Percentiles rank a stretch among this genome's conserved stretches.
phyloP scores from a whole-genome alignment of 2,329 filamentous ascomycete species.

The Macrophomina pseudophaseolina region DNA sequence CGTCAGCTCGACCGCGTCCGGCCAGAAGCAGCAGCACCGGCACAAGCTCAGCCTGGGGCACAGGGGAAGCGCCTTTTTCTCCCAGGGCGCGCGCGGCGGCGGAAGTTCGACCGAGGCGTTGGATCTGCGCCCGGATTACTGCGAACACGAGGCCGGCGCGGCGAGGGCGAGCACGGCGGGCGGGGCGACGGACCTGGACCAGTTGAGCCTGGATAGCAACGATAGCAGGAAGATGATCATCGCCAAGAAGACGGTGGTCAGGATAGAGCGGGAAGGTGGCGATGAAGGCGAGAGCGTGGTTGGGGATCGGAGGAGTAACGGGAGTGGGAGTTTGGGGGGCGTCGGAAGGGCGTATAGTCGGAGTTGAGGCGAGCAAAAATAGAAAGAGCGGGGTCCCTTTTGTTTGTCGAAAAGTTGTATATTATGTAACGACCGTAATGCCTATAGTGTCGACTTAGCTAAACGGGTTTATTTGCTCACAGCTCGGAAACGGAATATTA shows the following conservation, averaged over 20 bases:
- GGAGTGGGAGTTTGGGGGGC: not conserved
- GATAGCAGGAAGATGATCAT: constrained; percentile 35
- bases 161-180: constrained; percentile 18
- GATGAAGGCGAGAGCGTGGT: not conserved
- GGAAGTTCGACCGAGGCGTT: not conserved
- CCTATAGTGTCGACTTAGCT: not conserved
- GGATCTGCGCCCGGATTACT: constrained; percentile 34
- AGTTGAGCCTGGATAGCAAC: constrained; percentile 28
- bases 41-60: not conserved
- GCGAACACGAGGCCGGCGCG: constrained; percentile 32
- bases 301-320: not conserved
- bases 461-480: not conserved
- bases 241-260: constrained; percentile 39
- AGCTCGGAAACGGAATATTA: no score
- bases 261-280: constrained; percentile 31
- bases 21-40: constrained; percentile 23
- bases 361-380: not conserved
- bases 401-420: not conserved
- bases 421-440: constrained; percentile 2
- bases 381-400: not conserved
- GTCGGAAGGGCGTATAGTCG: constrained; percentile 3
- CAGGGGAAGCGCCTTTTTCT: not conserved
- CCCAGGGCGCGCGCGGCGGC: no score
- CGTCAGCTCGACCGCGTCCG: not conserved
- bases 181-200: constrained; percentile 30